phyloP scores from a whole-genome alignment of 2,329 filamentous ascomycete species.

The Exophiala spinifera region DNA sequence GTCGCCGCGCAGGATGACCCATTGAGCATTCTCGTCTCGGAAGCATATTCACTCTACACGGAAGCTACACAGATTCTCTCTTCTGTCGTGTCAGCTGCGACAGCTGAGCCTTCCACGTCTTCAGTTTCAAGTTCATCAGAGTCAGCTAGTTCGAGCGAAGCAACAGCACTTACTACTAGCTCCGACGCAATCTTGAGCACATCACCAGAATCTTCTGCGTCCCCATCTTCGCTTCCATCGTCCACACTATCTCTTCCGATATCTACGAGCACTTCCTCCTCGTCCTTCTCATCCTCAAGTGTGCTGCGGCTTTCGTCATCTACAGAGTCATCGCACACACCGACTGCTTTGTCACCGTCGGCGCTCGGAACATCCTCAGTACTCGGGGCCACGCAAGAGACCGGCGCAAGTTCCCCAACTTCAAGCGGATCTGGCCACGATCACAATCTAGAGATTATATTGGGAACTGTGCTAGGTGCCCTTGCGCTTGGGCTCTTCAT shows the following conservation, averaged over 20 bases:
- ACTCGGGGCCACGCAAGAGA: constrained; percentile 14
- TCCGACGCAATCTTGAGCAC: constrained; percentile 7
- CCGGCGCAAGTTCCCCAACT: constrained; percentile 4
- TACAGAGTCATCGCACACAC: neutral
- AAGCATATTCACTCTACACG: constrained; percentile 25
- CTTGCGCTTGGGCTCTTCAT: constrained; percentile 25
- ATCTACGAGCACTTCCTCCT: constrained; percentile 5
- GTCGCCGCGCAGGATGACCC: constrained; percentile 17
- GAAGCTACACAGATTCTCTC: constrained; percentile 23
- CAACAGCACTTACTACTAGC: neutral
- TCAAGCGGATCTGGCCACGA: constrained; percentile 6
- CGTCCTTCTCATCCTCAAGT: constrained; percentile 2
- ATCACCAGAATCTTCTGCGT: neutral
- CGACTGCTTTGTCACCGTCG: constrained; percentile 1
- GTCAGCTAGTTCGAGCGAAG: constrained; percentile 2
- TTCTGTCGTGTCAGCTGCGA: constrained; percentile 12
- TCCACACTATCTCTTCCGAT: too few species aligned
- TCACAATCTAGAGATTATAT: constrained; percentile 24
- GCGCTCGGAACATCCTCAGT: constrained; percentile 15
- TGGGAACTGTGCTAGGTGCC: constrained; percentile 26
- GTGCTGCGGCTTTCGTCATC: constrained; percentile 1
- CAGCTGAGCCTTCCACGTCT: constrained; percentile 6
- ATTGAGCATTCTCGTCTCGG: constrained; percentile 21
- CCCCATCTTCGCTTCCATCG: too few species aligned
- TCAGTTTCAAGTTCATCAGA: constrained; percentile 4